Base-by-base conservation (phyloP, 208 protist genomes). In the Acanthamoeba triangularis region DNA sequence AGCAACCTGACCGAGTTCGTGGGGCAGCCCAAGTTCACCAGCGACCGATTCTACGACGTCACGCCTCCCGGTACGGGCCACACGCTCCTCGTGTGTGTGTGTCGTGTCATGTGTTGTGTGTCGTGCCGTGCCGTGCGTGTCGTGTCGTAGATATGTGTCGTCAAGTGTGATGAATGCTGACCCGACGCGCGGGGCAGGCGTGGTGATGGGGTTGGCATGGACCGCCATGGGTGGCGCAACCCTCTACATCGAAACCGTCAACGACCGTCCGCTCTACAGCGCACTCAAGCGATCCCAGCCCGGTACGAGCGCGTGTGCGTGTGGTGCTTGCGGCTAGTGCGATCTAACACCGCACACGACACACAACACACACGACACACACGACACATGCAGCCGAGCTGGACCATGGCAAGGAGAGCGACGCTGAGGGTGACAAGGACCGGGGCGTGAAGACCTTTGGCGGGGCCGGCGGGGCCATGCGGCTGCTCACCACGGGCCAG, bases 171-270 rank as follows among this genome's bases (percentile, higher is more conserved):
- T 41, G 7, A 16, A 78, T 28, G 41, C 41, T 44, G 41, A 44
- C 41, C 41, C 54, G 18, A 59, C 18, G 54, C 54, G 54, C 18
- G 10, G 2, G 14, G 35, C 67, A 18, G 98, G 98, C 63, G 98
- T 99, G 18, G 97, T 98, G 8, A 98, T 98, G 97, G 98, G 98
- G 35, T 96, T 99, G 7, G 98, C 97, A 7, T 99, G 96, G 97
- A 98, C 98, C 0, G 35, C 90, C 23, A 97, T 98, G 96, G 98
- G n/a, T n/a, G n/a, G n/a, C n/a, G n/a, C n/a, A n/a, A n/a, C n/a
- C 0, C 90, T 98, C 25, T 97, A 97, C 78, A 96, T 98, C 59
- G 97, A 98, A 56, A 95, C 94, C 25, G 87, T 95, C 16, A 18
- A 87, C 20, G 95, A 94, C 11, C 72, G 72, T 13, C 72, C 72